Evolutionary conservation across 371 early-diverging fungal genomes (phyloP).

Genomic region (Mucor velutinosus): DNA sequence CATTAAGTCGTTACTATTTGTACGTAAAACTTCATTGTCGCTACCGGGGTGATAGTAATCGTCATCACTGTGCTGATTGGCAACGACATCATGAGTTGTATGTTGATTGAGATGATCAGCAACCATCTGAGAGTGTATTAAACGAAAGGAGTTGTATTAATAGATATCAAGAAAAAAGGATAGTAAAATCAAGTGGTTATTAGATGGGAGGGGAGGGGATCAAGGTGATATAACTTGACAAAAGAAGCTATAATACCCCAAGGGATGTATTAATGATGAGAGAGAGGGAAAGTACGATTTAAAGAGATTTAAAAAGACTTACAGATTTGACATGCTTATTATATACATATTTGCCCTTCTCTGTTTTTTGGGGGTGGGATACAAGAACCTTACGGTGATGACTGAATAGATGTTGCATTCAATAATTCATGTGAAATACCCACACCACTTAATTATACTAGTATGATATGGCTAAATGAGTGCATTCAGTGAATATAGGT

Average conservation of each 20-base stretch:
- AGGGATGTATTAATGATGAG: not conserved
- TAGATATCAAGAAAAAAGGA: not conserved
- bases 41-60: not conserved
- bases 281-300: not conserved
- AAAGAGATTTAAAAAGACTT: not conserved
- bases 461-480: too few species aligned
- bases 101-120: not conserved
- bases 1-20: conserved; percentile 26
- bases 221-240: not conserved
- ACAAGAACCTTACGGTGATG: not conserved
- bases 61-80: not conserved
- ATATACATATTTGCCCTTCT: not conserved
- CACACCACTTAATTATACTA: not conserved
- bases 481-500: too few species aligned
- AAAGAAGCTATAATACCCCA: not conserved
- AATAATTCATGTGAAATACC: conserved; percentile 1
- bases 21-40: not conserved
- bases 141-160: not conserved
- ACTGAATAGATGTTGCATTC: not conserved
- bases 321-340: not conserved
- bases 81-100: not conserved
- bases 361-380: not conserved
- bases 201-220: not conserved
- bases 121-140: not conserved
- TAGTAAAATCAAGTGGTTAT: not conserved